Conservation (phyloP, 352 stramenopile genomes). For the Aphanomyces euteiches region DNA sequence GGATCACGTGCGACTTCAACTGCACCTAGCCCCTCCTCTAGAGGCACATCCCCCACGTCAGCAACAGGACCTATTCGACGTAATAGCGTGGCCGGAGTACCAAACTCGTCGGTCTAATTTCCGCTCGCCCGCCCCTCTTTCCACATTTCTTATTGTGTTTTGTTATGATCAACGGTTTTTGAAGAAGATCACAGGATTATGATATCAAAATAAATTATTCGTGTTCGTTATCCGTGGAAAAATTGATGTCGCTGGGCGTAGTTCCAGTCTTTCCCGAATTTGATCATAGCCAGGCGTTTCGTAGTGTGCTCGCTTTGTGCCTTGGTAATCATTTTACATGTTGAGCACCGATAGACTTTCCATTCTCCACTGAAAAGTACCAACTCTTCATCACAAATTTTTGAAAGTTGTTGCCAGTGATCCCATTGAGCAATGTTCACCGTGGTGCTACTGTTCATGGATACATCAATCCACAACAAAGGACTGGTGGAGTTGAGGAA, state of each 20-base stretch:
- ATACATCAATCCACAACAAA: not conserved
- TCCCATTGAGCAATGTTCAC: conserved; percentile 8
- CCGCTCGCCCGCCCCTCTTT: too few species aligned
- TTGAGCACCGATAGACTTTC: conserved; percentile 10
- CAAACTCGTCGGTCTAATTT: not conserved
- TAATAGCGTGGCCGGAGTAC: conserved; percentile 4
- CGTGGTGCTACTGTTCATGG: not conserved
- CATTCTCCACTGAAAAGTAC: not conserved
- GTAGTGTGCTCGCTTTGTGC: not conserved
- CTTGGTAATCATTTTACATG: conserved; percentile 1
- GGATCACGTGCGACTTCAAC: conserved; percentile 13
- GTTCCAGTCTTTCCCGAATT: not conserved
- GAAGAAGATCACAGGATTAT: not conserved
- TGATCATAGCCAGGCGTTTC: not conserved
- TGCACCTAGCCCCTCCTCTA: not conserved
- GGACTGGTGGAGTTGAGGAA: not conserved
- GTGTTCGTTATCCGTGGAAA: conserved; percentile 12
- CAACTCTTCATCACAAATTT: not conserved
- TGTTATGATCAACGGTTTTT: too few species aligned
- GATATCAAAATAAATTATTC: conserved; percentile 14
- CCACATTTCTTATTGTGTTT: too few species aligned
- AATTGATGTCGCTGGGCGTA: not conserved
- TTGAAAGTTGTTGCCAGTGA: not conserved
- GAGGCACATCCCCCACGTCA: conserved; percentile 2
- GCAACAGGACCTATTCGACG: not conserved